Evolutionary conservation across 2,329 filamentous ascomycete species (phyloP), one percentile per base, ranked within the genome.

Genomic region (Ilyonectria robusta): DNA sequence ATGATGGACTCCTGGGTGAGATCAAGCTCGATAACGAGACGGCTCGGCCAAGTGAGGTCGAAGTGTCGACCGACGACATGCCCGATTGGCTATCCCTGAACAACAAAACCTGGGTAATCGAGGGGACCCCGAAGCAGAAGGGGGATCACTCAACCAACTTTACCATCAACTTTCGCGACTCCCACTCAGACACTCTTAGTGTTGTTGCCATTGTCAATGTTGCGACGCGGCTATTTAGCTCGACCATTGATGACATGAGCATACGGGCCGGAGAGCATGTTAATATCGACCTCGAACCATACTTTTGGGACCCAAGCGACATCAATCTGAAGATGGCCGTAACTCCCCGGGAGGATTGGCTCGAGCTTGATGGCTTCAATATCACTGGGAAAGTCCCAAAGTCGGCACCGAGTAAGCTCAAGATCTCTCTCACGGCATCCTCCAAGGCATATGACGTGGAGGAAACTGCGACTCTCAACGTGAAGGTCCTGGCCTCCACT

Each of bases 11-110:
- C 15, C 76, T 78, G 9, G 77, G 82, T 2, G 81, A 81, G 7
- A 81, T 94, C 48, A 84, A 83, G 48, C 76, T 94, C 11, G 91
- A 94, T 77, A 86, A 86, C 6, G 78, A 84, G 44, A 76, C 82
- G 1, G 81, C 90, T 2, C 78, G 79, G 4, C 77, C 83, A 4
- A 81, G 81, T 0, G 85, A 90, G 33, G 73, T 95, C 35, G 83
- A 84, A 1, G 84, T 89, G 6, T 83, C 84, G 1, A 84, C 81
- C 0, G 68, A 86, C 1, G 80, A 86, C 29, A 77, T 90, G 13
- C 93, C 94, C 0, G 76, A 82, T 3, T 97, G 94, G 94, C 78
- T 97, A 29, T 81, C 82, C 0, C 87, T 96, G 59, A 85, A 96
- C 73, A 81, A 85, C 2, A 73, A 81, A 9, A 90, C 89, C 0